Conservation (phyloP, 768 basidiomycete genomes). For the Tricholoma flavovirens region DNA sequence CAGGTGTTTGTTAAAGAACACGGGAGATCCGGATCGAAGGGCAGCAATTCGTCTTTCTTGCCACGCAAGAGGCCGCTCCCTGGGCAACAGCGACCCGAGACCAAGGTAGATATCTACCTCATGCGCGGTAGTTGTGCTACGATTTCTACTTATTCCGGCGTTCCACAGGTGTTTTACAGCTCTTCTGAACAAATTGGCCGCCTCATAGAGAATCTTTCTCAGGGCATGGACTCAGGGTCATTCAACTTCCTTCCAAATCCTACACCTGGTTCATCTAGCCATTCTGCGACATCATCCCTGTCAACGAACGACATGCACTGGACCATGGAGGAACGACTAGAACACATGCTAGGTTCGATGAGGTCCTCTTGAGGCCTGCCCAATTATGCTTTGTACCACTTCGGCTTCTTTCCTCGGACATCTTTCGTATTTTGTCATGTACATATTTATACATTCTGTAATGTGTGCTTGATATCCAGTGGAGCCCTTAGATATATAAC, state of each 20-base stretch:
- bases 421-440: constrained; percentile 9
- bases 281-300: constrained; percentile 60
- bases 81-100: constrained; percentile 67
- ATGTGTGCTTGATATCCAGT: constrained; percentile 17
- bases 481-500: constrained; percentile 15
- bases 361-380: constrained; percentile 19
- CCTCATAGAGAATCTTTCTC: constrained; percentile 77
- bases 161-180: constrained; percentile 63
- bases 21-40: constrained; percentile 56
- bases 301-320: constrained; percentile 59
- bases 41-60: constrained; percentile 56
- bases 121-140: constrained; percentile 7
- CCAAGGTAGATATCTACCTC: constrained; percentile 52
- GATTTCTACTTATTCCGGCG: constrained; percentile 22
- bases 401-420: constrained; percentile 8
- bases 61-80: constrained; percentile 54
- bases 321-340: constrained; percentile 73
- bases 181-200: constrained; percentile 75
- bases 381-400: constrained; percentile 9
- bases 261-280: constrained; percentile 43
- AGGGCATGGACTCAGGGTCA: constrained; percentile 75
- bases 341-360: constrained; percentile 60
- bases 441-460: constrained; percentile 15
- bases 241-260: constrained; percentile 57
- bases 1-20: constrained; percentile 80